Conservation (phyloP, 257 asterid genomes). For the Striga asiatica region DNA sequence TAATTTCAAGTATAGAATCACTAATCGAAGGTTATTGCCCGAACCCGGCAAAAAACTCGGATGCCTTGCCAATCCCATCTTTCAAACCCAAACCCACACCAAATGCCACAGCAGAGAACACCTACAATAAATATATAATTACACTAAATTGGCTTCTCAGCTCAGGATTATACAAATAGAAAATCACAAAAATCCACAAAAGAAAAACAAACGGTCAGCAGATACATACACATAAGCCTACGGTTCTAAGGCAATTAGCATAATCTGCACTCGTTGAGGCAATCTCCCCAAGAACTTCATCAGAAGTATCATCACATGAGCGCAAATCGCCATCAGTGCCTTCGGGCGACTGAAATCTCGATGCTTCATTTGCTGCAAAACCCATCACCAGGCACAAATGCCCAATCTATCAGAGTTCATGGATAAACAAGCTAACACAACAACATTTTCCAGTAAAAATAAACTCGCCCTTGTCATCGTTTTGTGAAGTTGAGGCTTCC, state of each 20-base stretch:
- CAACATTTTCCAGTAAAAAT: neutral
- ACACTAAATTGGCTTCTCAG: constrained; percentile 44
- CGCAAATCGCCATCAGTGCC: constrained; percentile 18
- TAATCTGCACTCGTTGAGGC: constrained; percentile 26
- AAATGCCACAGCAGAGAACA: constrained; percentile 77
- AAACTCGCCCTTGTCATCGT: constrained; percentile 10
- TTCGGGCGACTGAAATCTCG: constrained; percentile 26
- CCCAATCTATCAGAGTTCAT: neutral
- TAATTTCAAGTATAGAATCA: too few relatives aligned
- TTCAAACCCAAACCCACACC: constrained; percentile 84
- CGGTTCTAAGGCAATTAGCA: constrained; percentile 62
- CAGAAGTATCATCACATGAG: constrained; percentile 26
- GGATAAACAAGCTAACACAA: neutral
- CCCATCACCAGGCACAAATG: constrained; percentile 13
- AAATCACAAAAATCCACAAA: constrained; percentile 4
- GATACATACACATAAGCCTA: constrained; percentile 72
- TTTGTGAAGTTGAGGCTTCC: constrained; percentile 42
- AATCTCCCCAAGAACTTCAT: constrained; percentile 27
- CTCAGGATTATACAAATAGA: constrained; percentile 17
- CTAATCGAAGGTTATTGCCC: constrained; percentile 15
- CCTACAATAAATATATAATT: constrained; percentile 53
- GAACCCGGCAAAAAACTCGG: constrained; percentile 98
- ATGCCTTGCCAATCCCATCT: constrained; percentile 68
- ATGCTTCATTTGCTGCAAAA: constrained; percentile 33
- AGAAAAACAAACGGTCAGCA: neutral